Conservation (phyloP, 352 stramenopile genomes). For the Pythium brassicae region DNA sequence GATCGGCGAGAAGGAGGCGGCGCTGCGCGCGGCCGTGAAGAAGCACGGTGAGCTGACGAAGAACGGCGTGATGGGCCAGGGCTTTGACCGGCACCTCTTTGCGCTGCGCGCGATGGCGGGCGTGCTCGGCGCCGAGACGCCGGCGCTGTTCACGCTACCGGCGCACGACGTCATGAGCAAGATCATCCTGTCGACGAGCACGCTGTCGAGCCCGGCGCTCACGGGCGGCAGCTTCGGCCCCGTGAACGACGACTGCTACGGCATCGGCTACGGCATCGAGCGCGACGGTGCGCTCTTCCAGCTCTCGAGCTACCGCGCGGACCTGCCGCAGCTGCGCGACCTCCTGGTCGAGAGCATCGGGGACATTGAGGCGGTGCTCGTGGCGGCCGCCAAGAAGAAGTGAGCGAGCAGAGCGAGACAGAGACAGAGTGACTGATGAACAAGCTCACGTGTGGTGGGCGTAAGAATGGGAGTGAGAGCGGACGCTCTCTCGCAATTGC, state of each 20-base stretch:
- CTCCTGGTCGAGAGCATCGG: conserved; percentile 69
- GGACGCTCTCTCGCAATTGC: too few relatives aligned
- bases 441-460: too few relatives aligned
- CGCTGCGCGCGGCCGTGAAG: conserved; percentile 69
- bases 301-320: conserved; percentile 79
- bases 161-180: conserved; percentile 79
- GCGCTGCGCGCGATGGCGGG: conserved; percentile 68
- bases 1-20: conserved; percentile 49
- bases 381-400: conserved; percentile 28
- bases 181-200: conserved; percentile 91
- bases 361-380: conserved; percentile 65
- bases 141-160: conserved; percentile 77
- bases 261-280: conserved; percentile 87
- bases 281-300: conserved; percentile 81
- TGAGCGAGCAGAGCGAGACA: neutral
- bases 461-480: neutral
- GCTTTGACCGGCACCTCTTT: conserved; percentile 87
- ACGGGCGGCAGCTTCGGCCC: conserved; percentile 88
- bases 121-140: conserved; percentile 47
- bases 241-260: conserved; percentile 88
- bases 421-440: neutral
- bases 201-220: conserved; percentile 76
- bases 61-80: conserved; percentile 89
- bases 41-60: conserved; percentile 88
- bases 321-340: conserved; percentile 68